Evolutionary conservation across 2,329 filamentous ascomycete species (phyloP).

Genomic region (Purpureocillium takamizusanense): DNA sequence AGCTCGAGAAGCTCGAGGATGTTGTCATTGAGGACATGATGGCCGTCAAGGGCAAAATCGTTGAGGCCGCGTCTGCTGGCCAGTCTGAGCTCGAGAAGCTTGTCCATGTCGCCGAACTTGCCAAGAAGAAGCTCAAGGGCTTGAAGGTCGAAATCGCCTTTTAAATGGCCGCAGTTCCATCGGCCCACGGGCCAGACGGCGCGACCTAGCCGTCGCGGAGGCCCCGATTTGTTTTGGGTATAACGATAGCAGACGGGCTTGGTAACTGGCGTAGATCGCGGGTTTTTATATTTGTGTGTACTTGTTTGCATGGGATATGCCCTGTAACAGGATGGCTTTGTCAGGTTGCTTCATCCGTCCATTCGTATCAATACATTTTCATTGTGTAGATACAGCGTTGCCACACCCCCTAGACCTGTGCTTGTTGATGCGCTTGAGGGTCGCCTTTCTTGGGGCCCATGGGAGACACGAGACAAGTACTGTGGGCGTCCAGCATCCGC

Average conservation of each 20-base stretch:
- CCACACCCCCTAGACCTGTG: not conserved
- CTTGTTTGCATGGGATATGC: conserved; percentile 2
- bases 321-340: conserved; percentile 6
- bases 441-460: too few species aligned
- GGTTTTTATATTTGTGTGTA: conserved; percentile 4
- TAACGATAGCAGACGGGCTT: conserved; percentile 1
- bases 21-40: conserved; percentile 53
- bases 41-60: conserved; percentile 45
- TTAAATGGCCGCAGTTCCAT: not conserved
- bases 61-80: conserved; percentile 42
- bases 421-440: too few species aligned
- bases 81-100: conserved; percentile 51
- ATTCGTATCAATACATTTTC: conserved; percentile 7
- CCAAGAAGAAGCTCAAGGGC: conserved; percentile 52
- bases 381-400: not conserved
- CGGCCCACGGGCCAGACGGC: too few species aligned
- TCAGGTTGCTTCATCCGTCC: not conserved
- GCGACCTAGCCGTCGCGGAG: not conserved
- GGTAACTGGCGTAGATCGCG: conserved; percentile 4
- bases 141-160: conserved; percentile 40
- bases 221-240: conserved; percentile 8
- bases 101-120: conserved; percentile 53
- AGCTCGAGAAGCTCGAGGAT: conserved; percentile 52
- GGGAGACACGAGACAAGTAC: too few species aligned
- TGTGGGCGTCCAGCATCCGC: too few species aligned